Evolutionary conservation across 352 stramenopile genomes (phyloP).

Genomic region (Globisporangium paddicum): DNA sequence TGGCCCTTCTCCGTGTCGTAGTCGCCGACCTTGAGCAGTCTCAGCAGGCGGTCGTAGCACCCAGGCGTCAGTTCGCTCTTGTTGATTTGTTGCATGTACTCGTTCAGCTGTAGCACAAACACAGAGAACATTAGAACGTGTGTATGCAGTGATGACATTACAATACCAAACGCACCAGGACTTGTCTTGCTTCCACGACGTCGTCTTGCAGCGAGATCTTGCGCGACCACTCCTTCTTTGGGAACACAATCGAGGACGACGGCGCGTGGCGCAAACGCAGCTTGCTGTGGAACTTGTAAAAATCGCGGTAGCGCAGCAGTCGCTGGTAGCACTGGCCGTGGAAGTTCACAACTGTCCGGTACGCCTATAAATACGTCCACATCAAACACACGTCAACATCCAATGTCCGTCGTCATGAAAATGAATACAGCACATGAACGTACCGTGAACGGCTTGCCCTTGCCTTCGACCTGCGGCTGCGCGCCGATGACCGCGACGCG

Average conservation of each 20-base stretch:
- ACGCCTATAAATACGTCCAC: constrained; percentile 28
- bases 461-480: constrained; percentile 35
- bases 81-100: constrained; percentile 63
- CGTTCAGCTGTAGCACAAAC: constrained; percentile 40
- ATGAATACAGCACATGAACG: constrained; percentile 4
- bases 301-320: constrained; percentile 64
- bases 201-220: constrained; percentile 47
- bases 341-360: constrained; percentile 67
- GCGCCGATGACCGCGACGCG: constrained; percentile 66
- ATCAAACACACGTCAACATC: not conserved
- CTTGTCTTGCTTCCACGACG: constrained; percentile 60
- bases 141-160: too few species aligned
- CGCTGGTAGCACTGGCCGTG: constrained; percentile 62
- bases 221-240: constrained; percentile 48
- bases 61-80: constrained; percentile 30
- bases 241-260: constrained; percentile 30
- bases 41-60: constrained; percentile 42
- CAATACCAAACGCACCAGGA: constrained; percentile 34
- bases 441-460: constrained; percentile 47
- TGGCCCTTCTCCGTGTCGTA: constrained; percentile 30
- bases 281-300: constrained; percentile 38
- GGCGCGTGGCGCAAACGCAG: constrained; percentile 28
- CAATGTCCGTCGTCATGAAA: not conserved
- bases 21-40: constrained; percentile 55
- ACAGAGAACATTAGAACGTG: too few species aligned